Percentiles rank a stretch among this genome's conserved stretches.
Conservation (phyloP, 306 rosid species). For the Castanea mollissima region DNA sequence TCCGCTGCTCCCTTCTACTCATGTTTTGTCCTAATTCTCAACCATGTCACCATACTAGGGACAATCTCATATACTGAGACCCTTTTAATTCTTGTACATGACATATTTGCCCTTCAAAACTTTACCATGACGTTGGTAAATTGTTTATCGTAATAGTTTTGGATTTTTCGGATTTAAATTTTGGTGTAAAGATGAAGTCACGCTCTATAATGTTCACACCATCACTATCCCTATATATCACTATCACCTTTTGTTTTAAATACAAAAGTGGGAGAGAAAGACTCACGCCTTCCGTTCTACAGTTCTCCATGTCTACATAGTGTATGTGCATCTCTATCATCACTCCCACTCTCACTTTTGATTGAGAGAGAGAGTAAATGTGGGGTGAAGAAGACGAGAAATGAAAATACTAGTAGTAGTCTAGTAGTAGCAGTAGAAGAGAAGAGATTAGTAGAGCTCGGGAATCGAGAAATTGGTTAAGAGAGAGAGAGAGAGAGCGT, state of each 20-base stretch:
- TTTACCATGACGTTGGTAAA: background rate
- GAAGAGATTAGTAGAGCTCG: slow-evolving; percentile 2
- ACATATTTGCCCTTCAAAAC: background rate
- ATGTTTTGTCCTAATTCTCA: background rate
- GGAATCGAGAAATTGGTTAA: slow-evolving; percentile 27
- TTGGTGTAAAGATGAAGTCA: background rate
- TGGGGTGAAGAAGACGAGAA: background rate
- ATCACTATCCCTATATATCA: slow-evolving; percentile 25
- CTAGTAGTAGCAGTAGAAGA: background rate
- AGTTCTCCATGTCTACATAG: slow-evolving; percentile 32
- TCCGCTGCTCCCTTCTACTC: background rate
- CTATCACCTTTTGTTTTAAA: slow-evolving; percentile 17
- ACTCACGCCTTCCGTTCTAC: slow-evolving; percentile 39
- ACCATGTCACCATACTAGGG: background rate
- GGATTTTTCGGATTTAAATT: too few relatives aligned
- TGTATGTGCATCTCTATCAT: slow-evolving; percentile 19
- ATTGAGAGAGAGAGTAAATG: slow-evolving; percentile 21
- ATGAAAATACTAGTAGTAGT: too few relatives aligned
- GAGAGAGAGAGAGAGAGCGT: background rate
- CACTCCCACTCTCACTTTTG: slow-evolving; percentile 17
- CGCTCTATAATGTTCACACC: slow-evolving; percentile 2
- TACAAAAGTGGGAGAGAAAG: slow-evolving; percentile 32
- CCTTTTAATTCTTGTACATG: background rate
- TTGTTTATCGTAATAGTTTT: background rate
- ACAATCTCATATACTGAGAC: background rate